These are phyloP conservation scores for Clonostachys solani DNA, from an alignment of 2,329 filamentous ascomycete species.

Conservation along the genomic window DNA sequence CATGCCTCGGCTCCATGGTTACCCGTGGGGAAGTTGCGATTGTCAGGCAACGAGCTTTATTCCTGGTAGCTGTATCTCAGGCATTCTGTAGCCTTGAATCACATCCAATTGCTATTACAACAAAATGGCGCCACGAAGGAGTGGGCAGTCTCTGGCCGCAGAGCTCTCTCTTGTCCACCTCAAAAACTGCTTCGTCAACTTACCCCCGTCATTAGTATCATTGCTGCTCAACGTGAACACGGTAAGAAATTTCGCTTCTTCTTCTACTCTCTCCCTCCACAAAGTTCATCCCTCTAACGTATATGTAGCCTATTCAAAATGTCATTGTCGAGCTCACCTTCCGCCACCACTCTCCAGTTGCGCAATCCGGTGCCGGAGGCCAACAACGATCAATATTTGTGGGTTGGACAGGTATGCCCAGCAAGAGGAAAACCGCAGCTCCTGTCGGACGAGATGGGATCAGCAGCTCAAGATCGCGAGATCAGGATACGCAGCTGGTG, in stretches of 20 bases:
- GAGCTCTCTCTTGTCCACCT: slow-evolving; percentile 83
- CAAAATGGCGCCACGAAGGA: slow-evolving; percentile 46
- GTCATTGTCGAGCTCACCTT: slow-evolving; percentile 89
- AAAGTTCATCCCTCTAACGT: too few relatives aligned
- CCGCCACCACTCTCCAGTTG: slow-evolving; percentile 40
- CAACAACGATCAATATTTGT: slow-evolving; percentile 72
- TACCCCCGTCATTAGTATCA: slow-evolving; percentile 79
- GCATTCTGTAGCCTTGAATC: too few relatives aligned
- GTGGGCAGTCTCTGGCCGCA: slow-evolving; percentile 63
- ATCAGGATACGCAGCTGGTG: slow-evolving; percentile 73
- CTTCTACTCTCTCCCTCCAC: background rate
- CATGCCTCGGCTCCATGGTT: too few relatives aligned
- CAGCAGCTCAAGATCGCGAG: slow-evolving; percentile 54
- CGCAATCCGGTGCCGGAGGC: slow-evolving; percentile 39
- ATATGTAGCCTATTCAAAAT: slow-evolving; percentile 78
- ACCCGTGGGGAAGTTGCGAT: too few relatives aligned
- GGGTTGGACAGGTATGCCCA: slow-evolving; percentile 98
- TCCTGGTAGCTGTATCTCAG: too few relatives aligned
- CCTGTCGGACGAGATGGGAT: slow-evolving; percentile 73
- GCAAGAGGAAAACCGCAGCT: slow-evolving; percentile 74
- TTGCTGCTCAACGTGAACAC: slow-evolving; percentile 87
- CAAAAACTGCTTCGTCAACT: slow-evolving; percentile 92
- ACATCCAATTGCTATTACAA: background rate
- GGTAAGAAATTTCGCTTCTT: slow-evolving; percentile 42
- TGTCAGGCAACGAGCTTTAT: too few relatives aligned